Evolutionary conservation across 768 basidiomycete genomes (phyloP).

Genomic region (Leccinum subgranulosum): DNA sequence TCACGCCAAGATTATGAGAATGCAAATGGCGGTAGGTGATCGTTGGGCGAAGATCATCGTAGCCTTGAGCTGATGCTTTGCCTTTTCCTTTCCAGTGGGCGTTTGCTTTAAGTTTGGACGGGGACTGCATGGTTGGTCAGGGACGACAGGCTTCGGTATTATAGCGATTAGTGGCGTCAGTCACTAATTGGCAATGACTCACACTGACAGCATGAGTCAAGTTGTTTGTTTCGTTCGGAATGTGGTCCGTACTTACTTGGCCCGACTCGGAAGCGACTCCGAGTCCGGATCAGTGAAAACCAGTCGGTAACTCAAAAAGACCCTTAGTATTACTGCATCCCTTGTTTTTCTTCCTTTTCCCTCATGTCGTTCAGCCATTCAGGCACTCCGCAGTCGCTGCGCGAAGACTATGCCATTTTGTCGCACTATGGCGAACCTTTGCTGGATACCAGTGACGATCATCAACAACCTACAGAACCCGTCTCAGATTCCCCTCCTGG

Average conservation of each 20-base stretch:
- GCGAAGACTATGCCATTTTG: constrained; percentile 64
- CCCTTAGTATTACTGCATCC: background rate
- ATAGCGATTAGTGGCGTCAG: no score
- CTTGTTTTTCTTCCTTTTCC: background rate
- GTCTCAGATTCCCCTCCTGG: constrained; percentile 16
- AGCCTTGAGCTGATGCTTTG: constrained; percentile 43
- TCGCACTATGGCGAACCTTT: constrained; percentile 44
- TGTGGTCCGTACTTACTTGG: background rate
- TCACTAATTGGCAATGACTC: no score
- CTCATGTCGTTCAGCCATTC: constrained; percentile 40
- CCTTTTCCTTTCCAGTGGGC: constrained; percentile 54
- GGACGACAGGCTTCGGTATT: no score
- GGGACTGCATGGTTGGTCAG: constrained; percentile 12
- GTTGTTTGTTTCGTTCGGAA: background rate
- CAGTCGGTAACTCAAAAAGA: background rate
- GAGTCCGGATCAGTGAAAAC: background rate
- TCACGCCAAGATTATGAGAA: constrained; percentile 62
- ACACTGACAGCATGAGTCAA: background rate
- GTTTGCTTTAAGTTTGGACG: constrained; percentile 12
- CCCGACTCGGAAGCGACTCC: background rate
- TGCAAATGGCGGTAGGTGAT: constrained; percentile 82
- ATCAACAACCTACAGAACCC: constrained; percentile 1
- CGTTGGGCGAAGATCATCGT: constrained; percentile 57
- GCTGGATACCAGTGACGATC: constrained; percentile 39
- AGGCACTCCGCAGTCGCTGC: constrained; percentile 41